Evolutionary conservation across 768 basidiomycete genomes (phyloP), one percentile per base, ranked within the genome.

Genomic region (Trichaptum fuscoviolaceum): DNA sequence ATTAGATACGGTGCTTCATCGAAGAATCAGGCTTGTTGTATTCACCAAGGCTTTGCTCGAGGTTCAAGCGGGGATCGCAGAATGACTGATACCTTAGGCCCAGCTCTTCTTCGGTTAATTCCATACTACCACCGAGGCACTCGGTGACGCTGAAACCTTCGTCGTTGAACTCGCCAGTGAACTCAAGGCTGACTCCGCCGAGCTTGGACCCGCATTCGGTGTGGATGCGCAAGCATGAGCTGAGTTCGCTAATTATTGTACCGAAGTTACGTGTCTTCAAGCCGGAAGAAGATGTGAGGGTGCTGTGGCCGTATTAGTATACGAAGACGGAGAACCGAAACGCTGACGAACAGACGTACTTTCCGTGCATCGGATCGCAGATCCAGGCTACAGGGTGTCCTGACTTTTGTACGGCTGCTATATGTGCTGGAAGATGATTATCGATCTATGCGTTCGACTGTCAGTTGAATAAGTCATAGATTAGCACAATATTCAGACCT

Each of bases 351-450:
- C 17, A 23, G 26, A n/a, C 25, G 71, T 73, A 95, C 94, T 98
- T 97, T 80, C 96, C 96, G 71, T 99, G 96, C 96, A 99, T 99
- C 1, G 96, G 95, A 77, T 99, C 97, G 73, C 93, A 96, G 63
- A 96, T 85, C 95, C 96, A 99, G 9, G 89, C 86, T 1, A 97
- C 95, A 1, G 92, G 91, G 74, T 99, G 95, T 0, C 85, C 86
- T 1, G 93, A 89, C 63, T 77, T 69, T 73, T 91, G 88, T 18
- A 99, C 96, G 8, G 87, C 89, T 15, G 76, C 75, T 74, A 99
- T 96, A 74, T 99, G 96, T 0, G 76, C 82, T 0, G 94, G 83
- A 8, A 99, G 87, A 71, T 87, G 83, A 30, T 82, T 75, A 64
- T 87, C 88, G 69, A 97, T 86, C 93, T 95, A 69, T n/a, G 63